Conservation (phyloP, 768 basidiomycete species). For the Lenzites betulinus region DNA sequence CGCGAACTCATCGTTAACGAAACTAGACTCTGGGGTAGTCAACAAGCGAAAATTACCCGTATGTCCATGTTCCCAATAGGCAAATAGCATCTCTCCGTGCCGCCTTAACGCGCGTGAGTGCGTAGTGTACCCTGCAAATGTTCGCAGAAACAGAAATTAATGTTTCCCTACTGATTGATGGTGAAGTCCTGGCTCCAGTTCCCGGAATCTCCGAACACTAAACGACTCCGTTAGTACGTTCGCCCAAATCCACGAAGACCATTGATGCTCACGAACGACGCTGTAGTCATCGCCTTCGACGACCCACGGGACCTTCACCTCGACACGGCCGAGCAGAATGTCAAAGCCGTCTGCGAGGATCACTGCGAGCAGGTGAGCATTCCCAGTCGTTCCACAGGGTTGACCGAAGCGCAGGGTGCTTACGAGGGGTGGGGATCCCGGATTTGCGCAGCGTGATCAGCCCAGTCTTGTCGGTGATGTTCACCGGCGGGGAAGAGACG, state of each 20-base stretch:
- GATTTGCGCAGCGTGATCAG: conserved; percentile 21
- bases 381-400: no score
- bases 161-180: conserved; percentile 30
- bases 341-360: conserved; percentile 37
- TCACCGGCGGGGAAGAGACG: conserved; percentile 35
- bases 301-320: conserved; percentile 38
- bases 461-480: conserved; percentile 39
- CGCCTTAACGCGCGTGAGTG: no score
- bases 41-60: no score
- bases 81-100: no score
- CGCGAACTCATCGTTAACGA: no score
- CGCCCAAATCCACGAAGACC: background rate
- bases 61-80: no score
- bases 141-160: no score
- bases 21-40: no score
- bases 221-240: background rate
- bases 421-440: conserved; percentile 32
- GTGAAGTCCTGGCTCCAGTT: conserved; percentile 42
- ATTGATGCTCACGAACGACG: conserved; percentile 40
- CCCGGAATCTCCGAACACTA: conserved; percentile 52
- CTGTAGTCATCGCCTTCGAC: conserved; percentile 32
- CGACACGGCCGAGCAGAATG: conserved; percentile 35
- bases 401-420: background rate
- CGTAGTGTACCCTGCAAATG: no score
- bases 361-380: conserved; percentile 21